phyloP scores from a whole-genome alignment of 2,329 filamentous ascomycete species.

The Sporothrix curviconia region DNA sequence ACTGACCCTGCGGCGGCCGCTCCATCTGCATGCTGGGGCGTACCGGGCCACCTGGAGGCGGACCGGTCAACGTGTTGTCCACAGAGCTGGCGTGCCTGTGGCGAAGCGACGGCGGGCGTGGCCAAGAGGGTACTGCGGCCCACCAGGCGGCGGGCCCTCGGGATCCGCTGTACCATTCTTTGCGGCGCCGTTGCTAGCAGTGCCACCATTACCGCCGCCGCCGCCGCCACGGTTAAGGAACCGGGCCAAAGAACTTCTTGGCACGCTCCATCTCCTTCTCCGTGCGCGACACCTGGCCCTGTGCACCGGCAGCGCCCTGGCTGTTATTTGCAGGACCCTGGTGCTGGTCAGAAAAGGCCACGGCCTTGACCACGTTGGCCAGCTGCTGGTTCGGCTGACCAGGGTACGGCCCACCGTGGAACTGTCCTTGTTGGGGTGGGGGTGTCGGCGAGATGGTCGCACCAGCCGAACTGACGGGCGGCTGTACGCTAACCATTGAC shows the following conservation, averaged over 20 bases:
- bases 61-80: not conserved
- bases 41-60: not conserved
- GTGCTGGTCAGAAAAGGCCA: not conserved
- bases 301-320: not conserved
- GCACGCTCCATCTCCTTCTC: conserved; percentile 22
- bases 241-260: conserved; percentile 21
- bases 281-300: not conserved
- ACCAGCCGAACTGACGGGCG: conserved; percentile 4
- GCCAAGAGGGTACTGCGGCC: conserved; percentile 20
- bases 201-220: no score
- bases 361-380: not conserved
- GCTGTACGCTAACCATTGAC: conserved; percentile 3
- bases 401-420: not conserved
- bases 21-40: conserved; percentile 17
- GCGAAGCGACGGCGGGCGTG: not conserved
- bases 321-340: not conserved
- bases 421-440: conserved; percentile 9
- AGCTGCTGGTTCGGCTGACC: not conserved
- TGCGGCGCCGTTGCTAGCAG: no score
- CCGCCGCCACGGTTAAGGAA: no score
- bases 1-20: not conserved
- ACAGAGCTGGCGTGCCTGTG: conserved; percentile 1
- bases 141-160: conserved; percentile 22
- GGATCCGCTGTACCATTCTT: conserved; percentile 10
- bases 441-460: conserved; percentile 5